Conservation (phyloP, 768 basidiomycete species). For the Leccinum aurantiacum region DNA sequence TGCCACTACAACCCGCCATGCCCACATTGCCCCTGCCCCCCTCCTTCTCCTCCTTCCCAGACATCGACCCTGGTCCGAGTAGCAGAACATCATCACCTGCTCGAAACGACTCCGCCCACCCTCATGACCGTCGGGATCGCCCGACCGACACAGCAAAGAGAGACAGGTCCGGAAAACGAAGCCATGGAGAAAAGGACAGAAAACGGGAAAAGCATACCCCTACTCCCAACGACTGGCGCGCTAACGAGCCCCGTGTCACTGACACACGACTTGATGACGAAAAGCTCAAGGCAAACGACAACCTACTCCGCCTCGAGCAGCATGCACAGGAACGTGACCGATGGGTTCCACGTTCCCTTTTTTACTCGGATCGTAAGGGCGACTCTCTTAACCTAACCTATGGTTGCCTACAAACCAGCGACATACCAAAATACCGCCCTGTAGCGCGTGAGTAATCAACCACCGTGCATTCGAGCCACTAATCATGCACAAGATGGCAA, state of each 20-base stretch:
- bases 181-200: constrained; percentile 31
- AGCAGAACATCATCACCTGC: constrained; percentile 20
- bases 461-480: constrained; percentile 37
- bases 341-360: constrained; percentile 37
- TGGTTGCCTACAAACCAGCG: constrained; percentile 59
- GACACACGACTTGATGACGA: constrained; percentile 30
- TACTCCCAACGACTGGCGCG: constrained; percentile 26
- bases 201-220: constrained; percentile 34
- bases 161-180: constrained; percentile 24
- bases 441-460: constrained; percentile 50
- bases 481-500: constrained; percentile 48
- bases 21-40: constrained; percentile 60
- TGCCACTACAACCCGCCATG: constrained; percentile 30
- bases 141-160: constrained; percentile 15
- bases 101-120: constrained; percentile 19
- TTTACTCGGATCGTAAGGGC: constrained; percentile 67
- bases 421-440: constrained; percentile 65
- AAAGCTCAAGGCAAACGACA: constrained; percentile 35
- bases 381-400: constrained; percentile 67
- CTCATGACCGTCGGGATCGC: constrained; percentile 12
- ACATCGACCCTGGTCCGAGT: constrained; percentile 48
- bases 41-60: constrained; percentile 71
- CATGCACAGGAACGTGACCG: constrained; percentile 21
- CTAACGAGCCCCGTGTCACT: constrained; percentile 13
- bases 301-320: constrained; percentile 27